Evolutionary conservation across 1,284 basidiomycete species (phyloP).

Genomic region (Naganishia sp.): DNA sequence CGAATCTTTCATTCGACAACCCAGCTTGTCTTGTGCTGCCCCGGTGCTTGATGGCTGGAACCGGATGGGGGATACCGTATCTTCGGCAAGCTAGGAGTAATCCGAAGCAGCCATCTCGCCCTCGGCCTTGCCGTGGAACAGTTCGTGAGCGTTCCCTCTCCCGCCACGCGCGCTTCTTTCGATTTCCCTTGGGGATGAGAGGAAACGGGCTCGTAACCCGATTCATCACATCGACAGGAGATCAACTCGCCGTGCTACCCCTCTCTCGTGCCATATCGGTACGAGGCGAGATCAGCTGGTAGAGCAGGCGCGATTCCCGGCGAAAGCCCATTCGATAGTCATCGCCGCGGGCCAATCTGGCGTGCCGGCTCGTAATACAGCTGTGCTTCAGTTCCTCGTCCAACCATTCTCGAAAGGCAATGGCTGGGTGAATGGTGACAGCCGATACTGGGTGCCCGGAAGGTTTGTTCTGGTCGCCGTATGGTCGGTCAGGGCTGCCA

Average conservation of each 20-base stretch:
- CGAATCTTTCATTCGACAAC: neutral
- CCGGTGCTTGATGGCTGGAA: slow-evolving; percentile 17
- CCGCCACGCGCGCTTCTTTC: slow-evolving; percentile 7
- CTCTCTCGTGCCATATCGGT: slow-evolving; percentile 1
- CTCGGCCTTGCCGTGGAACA: neutral
- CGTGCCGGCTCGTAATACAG: neutral
- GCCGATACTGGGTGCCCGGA: slow-evolving; percentile 21
- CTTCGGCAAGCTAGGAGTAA: neutral
- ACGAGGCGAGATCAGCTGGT: slow-evolving; percentile 3
- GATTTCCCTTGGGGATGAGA: neutral
- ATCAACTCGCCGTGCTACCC: slow-evolving; percentile 24
- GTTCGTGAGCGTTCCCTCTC: neutral
- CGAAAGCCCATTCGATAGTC: slow-evolving; percentile 27
- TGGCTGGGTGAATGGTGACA: neutral
- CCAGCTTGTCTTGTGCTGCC: neutral
- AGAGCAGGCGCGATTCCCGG: slow-evolving; percentile 19
- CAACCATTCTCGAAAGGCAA: neutral
- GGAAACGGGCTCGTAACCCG: slow-evolving; percentile 7
- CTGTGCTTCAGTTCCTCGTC: slow-evolving; percentile 19
- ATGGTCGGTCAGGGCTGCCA: slow-evolving; percentile 2
- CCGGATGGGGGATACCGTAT: slow-evolving; percentile 27
- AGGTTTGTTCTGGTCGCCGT: slow-evolving; percentile 6
- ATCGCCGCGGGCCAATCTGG: slow-evolving; percentile 25
- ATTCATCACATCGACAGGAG: slow-evolving; percentile 12
- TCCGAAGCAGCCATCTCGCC: neutral